Evolutionary conservation across 306 rosid genomes (phyloP), one percentile per base, ranked within the genome.

Genomic region (Quercus alba): DNA sequence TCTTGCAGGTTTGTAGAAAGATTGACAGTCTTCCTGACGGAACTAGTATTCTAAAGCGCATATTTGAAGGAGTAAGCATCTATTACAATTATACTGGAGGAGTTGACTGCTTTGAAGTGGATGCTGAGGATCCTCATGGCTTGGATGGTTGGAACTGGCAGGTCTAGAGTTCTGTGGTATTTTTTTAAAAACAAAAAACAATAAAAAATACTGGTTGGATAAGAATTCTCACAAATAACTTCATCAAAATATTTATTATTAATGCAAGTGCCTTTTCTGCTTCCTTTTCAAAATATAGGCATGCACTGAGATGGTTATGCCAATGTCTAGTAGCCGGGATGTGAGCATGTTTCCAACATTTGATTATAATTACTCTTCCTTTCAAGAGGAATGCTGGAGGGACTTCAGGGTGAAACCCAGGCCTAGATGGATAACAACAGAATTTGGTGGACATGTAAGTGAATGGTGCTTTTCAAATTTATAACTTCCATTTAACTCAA

Each of bases 281-380:
- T 75, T 71, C 56, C 44, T 75, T 56, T 59, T 11, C 44, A 25
- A 77, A 73, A 49, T 72, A 63, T 83, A 91, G 97, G 94, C 97
- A 18, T 94, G 98, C 88, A 94, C 94, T 23, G 94, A 92, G 84
- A 94, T 94, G 97, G 90, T 92, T 75, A 94, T 94, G 98, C 96
- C 98, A 61, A 90, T 90, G 95, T 86, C 97, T 66, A 79, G 94
- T 63, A 79, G 84, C 86, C 59, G 18, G 38, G 90, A 86, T 44
- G 71, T 79, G 73, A 89, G 97, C 89, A 90, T 94, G 97, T 94
- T 87, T 85, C 85, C 84, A 56, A 64, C 87, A 9, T 90, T 75
- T 72, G 87, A 89, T 81, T 91, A 55, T 73, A 86, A 91, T 75
- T 84, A 78, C 70, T 75, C 92, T 75, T 79, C 91, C 67, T 87